These are phyloP conservation scores for Leccinum subspadiceum DNA, from an alignment of 1,284 basidiomycete genomes.

Conservation along the genomic window DNA sequence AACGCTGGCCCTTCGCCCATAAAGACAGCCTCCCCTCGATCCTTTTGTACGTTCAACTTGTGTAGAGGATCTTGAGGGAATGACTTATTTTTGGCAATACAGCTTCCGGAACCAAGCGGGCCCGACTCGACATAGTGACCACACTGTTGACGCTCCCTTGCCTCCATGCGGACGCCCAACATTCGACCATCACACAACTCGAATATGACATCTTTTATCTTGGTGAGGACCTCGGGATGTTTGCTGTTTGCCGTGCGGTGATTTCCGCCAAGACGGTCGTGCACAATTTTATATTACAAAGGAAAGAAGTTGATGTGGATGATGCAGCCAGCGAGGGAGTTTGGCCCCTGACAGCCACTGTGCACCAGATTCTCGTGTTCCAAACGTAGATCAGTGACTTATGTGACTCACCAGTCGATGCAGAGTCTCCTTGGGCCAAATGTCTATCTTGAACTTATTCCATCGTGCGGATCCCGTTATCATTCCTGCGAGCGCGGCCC, in stretches of 20 bases:
- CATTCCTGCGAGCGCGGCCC: not conserved
- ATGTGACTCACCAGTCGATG: not conserved
- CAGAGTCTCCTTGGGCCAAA: not conserved
- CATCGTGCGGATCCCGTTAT: not conserved
- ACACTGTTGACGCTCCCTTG: constrained; percentile 26
- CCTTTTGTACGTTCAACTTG: constrained; percentile 14
- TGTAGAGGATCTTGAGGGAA: not conserved
- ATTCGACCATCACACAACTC: constrained; percentile 11
- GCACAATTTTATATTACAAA: constrained; percentile 32
- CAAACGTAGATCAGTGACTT: constrained; percentile 4
- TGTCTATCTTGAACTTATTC: not conserved
- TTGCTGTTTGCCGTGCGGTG: constrained; percentile 25
- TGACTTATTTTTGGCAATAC: constrained; percentile 4
- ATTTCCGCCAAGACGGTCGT: constrained; percentile 19
- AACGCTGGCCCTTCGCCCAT: not conserved
- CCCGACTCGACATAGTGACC: constrained; percentile 27
- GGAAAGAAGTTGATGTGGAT: constrained; percentile 30
- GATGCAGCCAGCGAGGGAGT: constrained; percentile 27
- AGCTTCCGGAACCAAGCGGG: constrained; percentile 19
- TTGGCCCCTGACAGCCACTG: constrained; percentile 30
- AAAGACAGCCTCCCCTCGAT: constrained; percentile 6
- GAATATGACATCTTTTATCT: constrained; percentile 34
- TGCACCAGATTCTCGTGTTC: constrained; percentile 34
- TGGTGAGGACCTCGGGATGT: constrained; percentile 27
- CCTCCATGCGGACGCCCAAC: constrained; percentile 17